Evolutionary conservation across 805 yeast genomes (phyloP), one percentile per base, ranked within the genome.

Genomic region (Saccharomycopsis lassenensis): DNA sequence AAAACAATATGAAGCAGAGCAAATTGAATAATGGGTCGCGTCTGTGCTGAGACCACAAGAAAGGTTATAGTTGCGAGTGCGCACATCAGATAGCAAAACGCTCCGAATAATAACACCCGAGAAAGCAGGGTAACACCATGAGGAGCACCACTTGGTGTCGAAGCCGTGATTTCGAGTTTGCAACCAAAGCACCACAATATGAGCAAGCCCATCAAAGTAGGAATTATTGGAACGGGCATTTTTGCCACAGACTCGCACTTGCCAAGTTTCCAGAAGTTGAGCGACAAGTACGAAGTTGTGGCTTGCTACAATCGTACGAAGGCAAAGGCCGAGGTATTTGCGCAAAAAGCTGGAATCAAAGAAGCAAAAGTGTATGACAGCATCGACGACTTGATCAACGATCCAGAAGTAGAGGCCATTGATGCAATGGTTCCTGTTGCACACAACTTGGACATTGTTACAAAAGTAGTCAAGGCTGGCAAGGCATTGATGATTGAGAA

Each of bases 391-490:
- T 68, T 81, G 12, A 62, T 86, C 49, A 56, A 59, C 29, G 86
- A 81, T 52, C 63, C 73, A n/a, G 56, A 69, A 0, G 71, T 86
- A 29, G 91, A 82, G 43, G 69, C 77, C 21, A 68, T 89, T 20
- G 96, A 89, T 53, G 93, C 85, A 2, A 65, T 87, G 44, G 68
- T 89, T 36, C 97, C 97, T n/a, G 94, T 77, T 1, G 89, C 85
- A 55, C 69, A 58, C 62, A 89, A 85, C 55, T 61, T 74, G 31
- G 73, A 65, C 26, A 76, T 76, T 2, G 78, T 86, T 23, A 65
- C 74, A 50, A 65, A 69, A 47, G 94, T 94, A 2, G 62, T 84
- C 37, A 67, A 70, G 33, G 69, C 80, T 48, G 72, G 74, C 34
- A 89, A 87, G 60, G 91, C 95, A 40, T 65, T 87, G 31, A 65